A percentile compares a stretch with the other conserved stretches of the same genome.
These are phyloP conservation scores for Kalanchoe fedtschenkoi DNA, from an alignment of 164 flowering plant genomes.

Conservation along the genomic window DNA sequence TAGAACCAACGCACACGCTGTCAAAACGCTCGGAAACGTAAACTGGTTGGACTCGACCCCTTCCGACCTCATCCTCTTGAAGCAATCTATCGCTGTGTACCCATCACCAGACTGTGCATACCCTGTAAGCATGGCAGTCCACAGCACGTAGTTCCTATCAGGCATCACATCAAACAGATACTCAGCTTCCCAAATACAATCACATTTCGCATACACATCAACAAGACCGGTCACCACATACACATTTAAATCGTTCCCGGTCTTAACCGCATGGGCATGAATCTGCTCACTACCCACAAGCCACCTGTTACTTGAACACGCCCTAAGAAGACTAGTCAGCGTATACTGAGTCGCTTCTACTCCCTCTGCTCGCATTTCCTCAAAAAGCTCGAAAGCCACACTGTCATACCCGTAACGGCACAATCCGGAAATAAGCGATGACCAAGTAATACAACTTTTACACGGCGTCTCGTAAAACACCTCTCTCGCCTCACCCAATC, in stretches of 20 bases:
- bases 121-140: constrained; percentile 83
- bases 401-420: constrained; percentile 28
- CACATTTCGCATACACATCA: constrained; percentile 76
- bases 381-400: constrained; percentile 48
- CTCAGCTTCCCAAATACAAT: constrained; percentile 42
- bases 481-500: constrained; percentile 41
- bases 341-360: constrained; percentile 49
- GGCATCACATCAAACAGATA: constrained; percentile 33
- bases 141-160: constrained; percentile 43
- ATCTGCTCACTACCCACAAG: constrained; percentile 46
- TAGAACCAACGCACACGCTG: constrained; percentile 40
- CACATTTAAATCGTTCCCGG: constrained; percentile 28
- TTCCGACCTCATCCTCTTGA: constrained; percentile 39
- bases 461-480: constrained; percentile 37
- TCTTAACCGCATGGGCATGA: constrained; percentile 52
- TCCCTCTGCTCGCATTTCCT: constrained; percentile 66
- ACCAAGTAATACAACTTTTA: constrained; percentile 55
- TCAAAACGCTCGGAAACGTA: constrained; percentile 65
- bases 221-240: constrained; percentile 68
- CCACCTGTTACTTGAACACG: constrained; percentile 30
- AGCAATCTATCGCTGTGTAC: constrained; percentile 40
- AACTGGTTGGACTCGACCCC: constrained; percentile 58
- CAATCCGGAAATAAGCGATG: constrained; percentile 67
- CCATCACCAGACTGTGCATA: constrained; percentile 57
- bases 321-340: constrained; percentile 54